phyloP scores from a whole-genome alignment of 768 basidiomycete species.

The Kwoniella heveanensis region DNA sequence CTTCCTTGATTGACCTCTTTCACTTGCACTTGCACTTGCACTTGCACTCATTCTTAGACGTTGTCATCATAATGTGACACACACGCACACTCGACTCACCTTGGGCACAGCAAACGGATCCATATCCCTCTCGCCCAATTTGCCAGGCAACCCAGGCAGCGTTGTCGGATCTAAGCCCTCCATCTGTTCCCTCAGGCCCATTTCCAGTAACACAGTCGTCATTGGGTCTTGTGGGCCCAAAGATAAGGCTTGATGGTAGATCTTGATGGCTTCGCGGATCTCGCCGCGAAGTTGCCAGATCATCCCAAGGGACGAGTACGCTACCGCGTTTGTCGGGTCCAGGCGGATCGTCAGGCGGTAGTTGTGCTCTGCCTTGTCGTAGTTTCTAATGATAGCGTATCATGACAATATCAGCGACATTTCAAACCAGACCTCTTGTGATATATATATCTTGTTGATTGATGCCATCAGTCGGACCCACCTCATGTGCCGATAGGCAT shows the following conservation, averaged over 20 bases:
- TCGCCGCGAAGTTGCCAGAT: constrained; percentile 75
- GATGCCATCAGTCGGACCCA: no score
- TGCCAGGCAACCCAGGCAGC: constrained; percentile 45
- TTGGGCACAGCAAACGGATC: constrained; percentile 44
- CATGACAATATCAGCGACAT: no score
- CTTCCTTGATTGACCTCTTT: no score
- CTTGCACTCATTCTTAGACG: not conserved
- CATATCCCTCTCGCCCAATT: constrained; percentile 24
- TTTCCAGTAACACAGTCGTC: constrained; percentile 51
- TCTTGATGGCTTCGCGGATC: constrained; percentile 77
- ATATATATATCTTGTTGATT: no score
- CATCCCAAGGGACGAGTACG: constrained; percentile 86
- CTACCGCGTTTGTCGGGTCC: constrained; percentile 78
- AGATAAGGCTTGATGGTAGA: constrained; percentile 81
- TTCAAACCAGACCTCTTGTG: no score
- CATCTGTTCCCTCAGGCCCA: constrained; percentile 50
- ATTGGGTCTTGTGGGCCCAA: constrained; percentile 54
- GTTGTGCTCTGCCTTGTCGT: constrained; percentile 68
- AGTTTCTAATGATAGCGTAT: no score
- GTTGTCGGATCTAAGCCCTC: constrained; percentile 39
- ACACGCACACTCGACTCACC: constrained; percentile 18
- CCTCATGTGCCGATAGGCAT: constrained; percentile 79
- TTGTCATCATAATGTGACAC: no score
- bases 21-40: no score
- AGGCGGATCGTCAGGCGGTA: constrained; percentile 82